Conservation (phyloP, 202 grass and related monocot genomes). For the Zoysia matrella region DNA sequence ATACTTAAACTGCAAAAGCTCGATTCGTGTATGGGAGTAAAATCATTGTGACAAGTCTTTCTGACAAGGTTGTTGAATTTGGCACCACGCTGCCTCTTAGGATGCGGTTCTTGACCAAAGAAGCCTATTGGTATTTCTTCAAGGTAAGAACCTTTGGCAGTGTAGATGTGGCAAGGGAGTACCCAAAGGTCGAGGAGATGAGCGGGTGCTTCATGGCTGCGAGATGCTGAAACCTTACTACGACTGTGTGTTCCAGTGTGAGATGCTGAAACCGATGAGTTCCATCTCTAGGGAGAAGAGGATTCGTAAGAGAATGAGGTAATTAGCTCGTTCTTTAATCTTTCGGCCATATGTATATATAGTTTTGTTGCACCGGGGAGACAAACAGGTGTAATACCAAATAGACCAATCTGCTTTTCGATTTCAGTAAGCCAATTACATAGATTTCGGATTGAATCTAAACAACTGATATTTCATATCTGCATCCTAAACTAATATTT, state of each 20-base stretch:
- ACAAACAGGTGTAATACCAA: too few species aligned
- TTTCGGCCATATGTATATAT: too few species aligned
- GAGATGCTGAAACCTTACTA: constrained; percentile 1
- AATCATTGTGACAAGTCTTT: constrained; percentile 21
- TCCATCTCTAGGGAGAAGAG: background rate
- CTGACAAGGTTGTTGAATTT: background rate
- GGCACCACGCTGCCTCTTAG: background rate
- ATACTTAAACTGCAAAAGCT: background rate
- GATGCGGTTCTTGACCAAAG: background rate
- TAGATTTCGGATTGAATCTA: too few species aligned
- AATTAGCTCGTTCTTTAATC: too few species aligned
- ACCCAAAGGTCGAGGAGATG: background rate
- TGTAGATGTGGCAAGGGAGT: background rate
- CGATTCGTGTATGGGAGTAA: background rate
- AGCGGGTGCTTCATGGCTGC: background rate
- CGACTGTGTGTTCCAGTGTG: background rate
- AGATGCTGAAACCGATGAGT: background rate
- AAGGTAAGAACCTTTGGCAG: constrained; percentile 29
- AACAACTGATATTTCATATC: too few species aligned
- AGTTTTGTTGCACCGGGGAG: too few species aligned
- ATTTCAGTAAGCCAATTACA: too few species aligned
- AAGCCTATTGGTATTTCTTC: constrained; percentile 41
- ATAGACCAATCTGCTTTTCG: too few species aligned
- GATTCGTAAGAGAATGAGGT: background rate
- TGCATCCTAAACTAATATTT: too few species aligned